phyloP scores from a whole-genome alignment of 208 protist species.

The Trichomonas tenax region DNA sequence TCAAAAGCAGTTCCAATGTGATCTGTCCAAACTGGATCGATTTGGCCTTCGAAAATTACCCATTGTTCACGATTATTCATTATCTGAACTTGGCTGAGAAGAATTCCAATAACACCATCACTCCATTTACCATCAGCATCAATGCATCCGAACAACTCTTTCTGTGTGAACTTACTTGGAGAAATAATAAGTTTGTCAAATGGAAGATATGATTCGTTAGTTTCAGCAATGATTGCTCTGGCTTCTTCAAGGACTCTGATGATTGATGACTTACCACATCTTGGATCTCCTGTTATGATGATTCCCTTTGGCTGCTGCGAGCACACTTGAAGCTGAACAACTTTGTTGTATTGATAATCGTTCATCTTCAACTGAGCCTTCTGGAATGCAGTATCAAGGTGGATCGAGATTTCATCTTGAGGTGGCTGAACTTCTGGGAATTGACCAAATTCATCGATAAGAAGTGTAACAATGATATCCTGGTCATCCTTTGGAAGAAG shows the following conservation, averaged over 20 bases:
- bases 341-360: not conserved
- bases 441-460: not conserved
- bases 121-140: slow-evolving; percentile 55
- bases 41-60: slow-evolving; percentile 95
- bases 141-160: slow-evolving; percentile 83
- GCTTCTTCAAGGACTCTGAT: slow-evolving; percentile 21
- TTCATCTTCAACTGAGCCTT: not conserved
- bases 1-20: slow-evolving; percentile 95
- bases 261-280: slow-evolving; percentile 62
- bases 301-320: slow-evolving; percentile 37
- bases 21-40: slow-evolving; percentile 94
- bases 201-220: not conserved
- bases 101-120: slow-evolving; percentile 52
- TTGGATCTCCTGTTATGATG: slow-evolving; percentile 78
- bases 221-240: not conserved
- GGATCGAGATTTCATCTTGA: not conserved
- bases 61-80: slow-evolving; percentile 53
- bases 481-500: not conserved
- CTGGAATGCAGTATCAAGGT: not conserved
- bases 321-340: slow-evolving; percentile 21
- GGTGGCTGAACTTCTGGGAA: not conserved
- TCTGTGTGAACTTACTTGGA: slow-evolving; percentile 79
- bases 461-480: not conserved
- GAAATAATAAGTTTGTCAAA: slow-evolving; percentile 70
- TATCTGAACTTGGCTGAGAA: slow-evolving; percentile 56